Base-by-base conservation (phyloP, 75 land plant species). In the Sequoiadendron giganteum region DNA sequence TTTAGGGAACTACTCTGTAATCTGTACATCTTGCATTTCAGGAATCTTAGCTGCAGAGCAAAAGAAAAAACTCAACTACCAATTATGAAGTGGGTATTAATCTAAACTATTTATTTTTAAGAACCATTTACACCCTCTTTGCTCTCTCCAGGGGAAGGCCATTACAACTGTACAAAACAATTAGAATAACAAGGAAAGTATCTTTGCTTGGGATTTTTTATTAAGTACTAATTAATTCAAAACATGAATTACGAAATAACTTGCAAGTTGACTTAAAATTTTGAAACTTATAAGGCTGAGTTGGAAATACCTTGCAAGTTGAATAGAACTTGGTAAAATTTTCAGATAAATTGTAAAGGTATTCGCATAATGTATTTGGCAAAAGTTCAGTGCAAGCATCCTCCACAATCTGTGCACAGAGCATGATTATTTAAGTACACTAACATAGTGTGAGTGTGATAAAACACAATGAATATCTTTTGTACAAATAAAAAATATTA, bases 341-440 rank as follows among this genome's bases (percentile, higher is more conserved):
- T 86, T 95, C 96, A 9, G 97, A 95, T 42, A 98, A 88, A 72
- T 92, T 93, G 88, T 98, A 98, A 13, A 98, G 93, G 78, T 95
- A 96, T 58, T 98, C 99, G 83, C 98, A 96, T 87, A 98, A 58
- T 1, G 92, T 88, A 85, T 93, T 96, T 70, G 98, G 99, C 73
- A 98, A 90, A 11, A 98, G 94, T 55, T 93, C 95, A 36, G 89
- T 91, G 47, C 93, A 89, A 19, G 98, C 94, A 75, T 95, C 99
- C 85, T 98, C 97, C 21, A 98, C 94, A 84, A 94, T 87, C 99
- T 98, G 92, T 43, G 19, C 9, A 18, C 40, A 87, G 25, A 85
- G 28, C 42, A 85, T 25, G 30, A 30, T 16, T 6, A 56, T 19
- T 18, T 65, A 34, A 32, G 58, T 32, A 49, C 45, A 86, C 10